A percentile compares a stretch with the other conserved stretches of the same genome.
Evolutionary conservation across 139 green algal species (phyloP).

Genomic region (Ettlia oleoabundans): DNA sequence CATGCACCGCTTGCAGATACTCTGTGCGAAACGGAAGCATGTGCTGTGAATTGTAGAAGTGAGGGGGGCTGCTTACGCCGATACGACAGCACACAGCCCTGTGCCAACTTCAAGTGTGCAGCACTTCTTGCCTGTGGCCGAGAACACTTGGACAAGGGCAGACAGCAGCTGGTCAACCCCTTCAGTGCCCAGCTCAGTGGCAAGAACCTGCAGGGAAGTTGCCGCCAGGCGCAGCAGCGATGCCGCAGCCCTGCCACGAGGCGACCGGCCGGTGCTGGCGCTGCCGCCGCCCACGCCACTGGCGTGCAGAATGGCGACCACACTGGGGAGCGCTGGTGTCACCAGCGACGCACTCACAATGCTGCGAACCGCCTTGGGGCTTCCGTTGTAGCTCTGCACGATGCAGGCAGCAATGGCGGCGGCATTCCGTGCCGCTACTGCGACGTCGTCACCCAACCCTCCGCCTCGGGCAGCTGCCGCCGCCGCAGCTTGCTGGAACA

Average conservation of each 20-base stretch:
- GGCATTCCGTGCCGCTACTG: background rate
- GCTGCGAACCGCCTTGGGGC: slow-evolving; percentile 31
- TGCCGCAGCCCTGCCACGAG: background rate
- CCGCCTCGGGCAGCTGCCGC: background rate
- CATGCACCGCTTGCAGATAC: too few species aligned
- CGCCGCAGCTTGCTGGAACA: background rate
- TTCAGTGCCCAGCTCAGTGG: slow-evolving; percentile 20
- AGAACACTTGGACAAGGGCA: slow-evolving; percentile 12
- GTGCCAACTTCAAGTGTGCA: too few species aligned
- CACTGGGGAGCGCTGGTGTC: background rate
- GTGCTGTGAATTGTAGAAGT: too few species aligned
- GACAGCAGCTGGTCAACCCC: slow-evolving; percentile 33
- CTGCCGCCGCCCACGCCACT: background rate
- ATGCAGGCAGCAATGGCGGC: background rate
- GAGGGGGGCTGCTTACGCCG: too few species aligned
- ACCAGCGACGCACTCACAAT: background rate
- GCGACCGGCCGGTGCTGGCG: background rate
- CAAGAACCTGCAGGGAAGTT: slow-evolving; percentile 22
- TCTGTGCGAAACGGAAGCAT: too few species aligned
- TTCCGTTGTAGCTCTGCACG: slow-evolving; percentile 36
- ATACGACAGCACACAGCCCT: too few species aligned
- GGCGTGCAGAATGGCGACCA: background rate
- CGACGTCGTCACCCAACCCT: background rate
- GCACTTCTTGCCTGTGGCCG: background rate
- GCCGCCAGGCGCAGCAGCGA: slow-evolving; percentile 35